phyloP scores from a whole-genome alignment of 2,329 filamentous ascomycete species.

The Dactylellina cionopaga region DNA sequence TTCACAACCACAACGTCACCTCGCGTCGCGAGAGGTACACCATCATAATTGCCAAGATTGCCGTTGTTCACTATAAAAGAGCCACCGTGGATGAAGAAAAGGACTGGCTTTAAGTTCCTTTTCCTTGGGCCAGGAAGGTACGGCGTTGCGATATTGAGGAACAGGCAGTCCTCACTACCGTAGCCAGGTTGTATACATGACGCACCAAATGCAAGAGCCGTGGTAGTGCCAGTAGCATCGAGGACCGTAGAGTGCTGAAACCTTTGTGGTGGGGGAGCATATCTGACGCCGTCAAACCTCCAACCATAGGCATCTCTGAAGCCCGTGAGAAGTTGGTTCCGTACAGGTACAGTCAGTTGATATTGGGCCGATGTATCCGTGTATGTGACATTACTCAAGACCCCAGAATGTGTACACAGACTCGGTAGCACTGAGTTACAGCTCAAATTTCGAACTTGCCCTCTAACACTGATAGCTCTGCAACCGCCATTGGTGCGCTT shows the following conservation, averaged over 20 bases:
- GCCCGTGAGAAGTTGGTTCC: slow-evolving; percentile 55
- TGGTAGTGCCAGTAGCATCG: slow-evolving; percentile 47
- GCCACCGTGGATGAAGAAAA: slow-evolving; percentile 65
- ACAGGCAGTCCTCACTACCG: slow-evolving; percentile 60
- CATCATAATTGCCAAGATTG: slow-evolving; percentile 63
- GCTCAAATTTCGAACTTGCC: neutral
- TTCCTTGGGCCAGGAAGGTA: slow-evolving; percentile 57
- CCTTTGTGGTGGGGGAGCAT: slow-evolving; percentile 56
- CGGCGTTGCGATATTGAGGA: slow-evolving; percentile 61
- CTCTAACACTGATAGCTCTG: neutral
- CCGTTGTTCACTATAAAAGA: slow-evolving; percentile 62
- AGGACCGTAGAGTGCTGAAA: slow-evolving; percentile 57
- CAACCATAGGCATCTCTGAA: slow-evolving; percentile 59
- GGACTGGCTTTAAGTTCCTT: slow-evolving; percentile 61
- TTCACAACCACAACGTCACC: slow-evolving; percentile 64
- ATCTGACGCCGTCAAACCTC: slow-evolving; percentile 60
- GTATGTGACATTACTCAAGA: slow-evolving; percentile 54
- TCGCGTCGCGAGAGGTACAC: slow-evolving; percentile 63
- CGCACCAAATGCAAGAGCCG: slow-evolving; percentile 57
- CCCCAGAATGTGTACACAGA: slow-evolving; percentile 59
- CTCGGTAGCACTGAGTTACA: slow-evolving; percentile 54
- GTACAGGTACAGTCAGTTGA: slow-evolving; percentile 58
- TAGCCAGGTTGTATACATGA: slow-evolving; percentile 59
- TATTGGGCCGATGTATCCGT: slow-evolving; percentile 55
- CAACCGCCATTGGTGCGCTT: neutral